These are phyloP conservation scores for Bjerkandera adusta DNA, from an alignment of 1,284 basidiomycete genomes.

Conservation along the genomic window DNA sequence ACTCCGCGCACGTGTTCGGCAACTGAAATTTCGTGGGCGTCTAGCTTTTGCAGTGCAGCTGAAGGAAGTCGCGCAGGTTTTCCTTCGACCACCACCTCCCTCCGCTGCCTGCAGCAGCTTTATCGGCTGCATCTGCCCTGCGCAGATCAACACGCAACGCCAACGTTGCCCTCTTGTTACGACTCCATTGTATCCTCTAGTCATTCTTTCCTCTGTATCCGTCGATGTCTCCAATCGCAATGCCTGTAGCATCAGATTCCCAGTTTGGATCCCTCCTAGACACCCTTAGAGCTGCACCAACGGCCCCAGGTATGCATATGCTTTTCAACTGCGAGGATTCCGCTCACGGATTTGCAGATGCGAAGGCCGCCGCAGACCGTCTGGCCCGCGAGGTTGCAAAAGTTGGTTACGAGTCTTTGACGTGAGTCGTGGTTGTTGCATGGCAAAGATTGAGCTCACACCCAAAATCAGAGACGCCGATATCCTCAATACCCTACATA, in stretches of 20 bases:
- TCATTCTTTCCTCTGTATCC: slow-evolving; percentile 7
- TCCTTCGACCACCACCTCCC: no score
- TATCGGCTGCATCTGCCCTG: not conserved
- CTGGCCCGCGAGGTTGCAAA: slow-evolving; percentile 70
- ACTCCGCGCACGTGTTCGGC: no score
- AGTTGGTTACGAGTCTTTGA: slow-evolving; percentile 58
- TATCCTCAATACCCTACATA: slow-evolving; percentile 64
- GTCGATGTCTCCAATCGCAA: slow-evolving; percentile 56
- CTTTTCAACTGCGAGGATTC: not conserved
- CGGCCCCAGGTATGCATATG: slow-evolving; percentile 58
- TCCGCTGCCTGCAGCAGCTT: no score
- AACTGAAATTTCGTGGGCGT: no score
- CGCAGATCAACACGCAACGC: not conserved
- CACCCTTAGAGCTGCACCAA: slow-evolving; percentile 65
- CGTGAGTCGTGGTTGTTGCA: slow-evolving; percentile 57
- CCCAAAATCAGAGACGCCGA: slow-evolving; percentile 50
- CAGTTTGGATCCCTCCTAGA: slow-evolving; percentile 57
- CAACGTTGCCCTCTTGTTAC: not conserved
- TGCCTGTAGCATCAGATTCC: slow-evolving; percentile 40
- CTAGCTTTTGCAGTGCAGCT: no score
- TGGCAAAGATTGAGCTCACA: not conserved
- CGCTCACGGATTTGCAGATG: slow-evolving; percentile 46
- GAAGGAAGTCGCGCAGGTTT: no score
- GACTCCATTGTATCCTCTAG: slow-evolving; percentile 5
- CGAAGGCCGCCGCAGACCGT: slow-evolving; percentile 76